Percentiles rank a stretch among this genome's conserved stretches.
These are phyloP conservation scores for Neoscytalidium dimidiatum DNA, from an alignment of 2,329 filamentous ascomycete genomes.

Conservation along the genomic window DNA sequence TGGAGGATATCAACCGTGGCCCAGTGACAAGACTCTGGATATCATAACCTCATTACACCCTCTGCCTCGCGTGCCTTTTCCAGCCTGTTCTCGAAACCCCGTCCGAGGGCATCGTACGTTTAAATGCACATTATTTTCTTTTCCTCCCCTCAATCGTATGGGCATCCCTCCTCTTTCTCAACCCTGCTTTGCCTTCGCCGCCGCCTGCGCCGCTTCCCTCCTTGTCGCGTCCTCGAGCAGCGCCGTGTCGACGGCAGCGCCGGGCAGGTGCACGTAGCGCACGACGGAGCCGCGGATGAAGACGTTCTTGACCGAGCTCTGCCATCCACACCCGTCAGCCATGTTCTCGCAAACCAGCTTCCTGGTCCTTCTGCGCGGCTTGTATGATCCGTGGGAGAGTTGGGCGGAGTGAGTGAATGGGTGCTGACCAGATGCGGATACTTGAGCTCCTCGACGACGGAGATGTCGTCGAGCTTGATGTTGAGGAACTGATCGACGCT, in stretches of 20 bases:
- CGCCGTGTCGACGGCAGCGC: conserved; percentile 78
- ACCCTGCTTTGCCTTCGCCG: conserved; percentile 35
- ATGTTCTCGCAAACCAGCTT: too few species aligned
- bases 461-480: conserved; percentile 96
- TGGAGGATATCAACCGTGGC: too few species aligned
- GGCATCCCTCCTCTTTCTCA: not conserved
- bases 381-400: not conserved
- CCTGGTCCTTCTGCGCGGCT: not conserved
- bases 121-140: not conserved
- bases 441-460: conserved; percentile 87
- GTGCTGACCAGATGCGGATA: conserved; percentile 85
- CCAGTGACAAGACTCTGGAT: too few species aligned
- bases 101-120: too few species aligned
- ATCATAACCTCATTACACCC: too few species aligned
- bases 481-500: conserved; percentile 99
- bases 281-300: conserved; percentile 94
- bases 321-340: too few species aligned
- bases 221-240: conserved; percentile 88
- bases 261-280: conserved; percentile 86
- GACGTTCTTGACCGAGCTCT: conserved; percentile 88
- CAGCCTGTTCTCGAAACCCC: too few species aligned
- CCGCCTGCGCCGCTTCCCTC: conserved; percentile 51
- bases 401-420: not conserved
- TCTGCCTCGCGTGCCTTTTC: too few species aligned
- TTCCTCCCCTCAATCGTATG: not conserved